Conservation (phyloP, 2,329 filamentous ascomycete genomes). For the Clarireedia homoeocarpa region DNA sequence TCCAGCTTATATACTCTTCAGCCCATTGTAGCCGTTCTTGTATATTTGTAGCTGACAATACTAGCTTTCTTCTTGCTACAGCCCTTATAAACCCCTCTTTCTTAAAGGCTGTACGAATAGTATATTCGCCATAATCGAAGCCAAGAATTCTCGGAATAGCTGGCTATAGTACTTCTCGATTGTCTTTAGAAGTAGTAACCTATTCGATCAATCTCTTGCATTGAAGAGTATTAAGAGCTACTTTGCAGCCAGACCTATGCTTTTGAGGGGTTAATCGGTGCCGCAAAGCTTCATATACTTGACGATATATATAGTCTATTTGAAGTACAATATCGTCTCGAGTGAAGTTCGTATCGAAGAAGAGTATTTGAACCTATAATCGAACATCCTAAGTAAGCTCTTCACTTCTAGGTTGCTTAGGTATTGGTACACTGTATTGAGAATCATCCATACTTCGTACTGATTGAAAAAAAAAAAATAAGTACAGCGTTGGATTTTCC, state of each 20-base stretch:
- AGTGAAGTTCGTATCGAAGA: conserved; percentile 9
- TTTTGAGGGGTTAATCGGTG: conserved; percentile 15
- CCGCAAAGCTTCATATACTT: conserved; percentile 12
- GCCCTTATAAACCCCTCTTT: conserved; percentile 13
- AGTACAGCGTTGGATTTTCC: neutral
- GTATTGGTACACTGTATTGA: conserved; percentile 2
- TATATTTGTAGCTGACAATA: conserved; percentile 7
- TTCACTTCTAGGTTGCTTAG: conserved; percentile 5
- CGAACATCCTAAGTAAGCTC: conserved; percentile 10
- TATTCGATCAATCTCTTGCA: conserved; percentile 14
- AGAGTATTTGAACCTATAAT: conserved; percentile 12
- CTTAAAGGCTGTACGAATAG: conserved; percentile 13
- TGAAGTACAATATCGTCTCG: conserved; percentile 11
- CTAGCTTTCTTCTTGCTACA: conserved; percentile 7
- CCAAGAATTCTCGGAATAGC: conserved; percentile 13
- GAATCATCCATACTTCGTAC: conserved; percentile 5
- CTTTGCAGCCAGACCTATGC: neutral
- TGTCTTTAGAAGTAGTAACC: conserved; percentile 11
- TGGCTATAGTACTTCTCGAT: conserved; percentile 8
- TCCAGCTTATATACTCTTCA: conserved; percentile 9
- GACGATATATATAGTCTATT: conserved; percentile 1
- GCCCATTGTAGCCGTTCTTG: conserved; percentile 6
- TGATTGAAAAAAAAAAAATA: neutral
- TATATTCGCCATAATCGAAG: conserved; percentile 9
- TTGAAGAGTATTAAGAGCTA: conserved; percentile 8